Evolutionary conservation across 768 basidiomycete genomes (phyloP).

Genomic region (Pulveroboletus sp.): DNA sequence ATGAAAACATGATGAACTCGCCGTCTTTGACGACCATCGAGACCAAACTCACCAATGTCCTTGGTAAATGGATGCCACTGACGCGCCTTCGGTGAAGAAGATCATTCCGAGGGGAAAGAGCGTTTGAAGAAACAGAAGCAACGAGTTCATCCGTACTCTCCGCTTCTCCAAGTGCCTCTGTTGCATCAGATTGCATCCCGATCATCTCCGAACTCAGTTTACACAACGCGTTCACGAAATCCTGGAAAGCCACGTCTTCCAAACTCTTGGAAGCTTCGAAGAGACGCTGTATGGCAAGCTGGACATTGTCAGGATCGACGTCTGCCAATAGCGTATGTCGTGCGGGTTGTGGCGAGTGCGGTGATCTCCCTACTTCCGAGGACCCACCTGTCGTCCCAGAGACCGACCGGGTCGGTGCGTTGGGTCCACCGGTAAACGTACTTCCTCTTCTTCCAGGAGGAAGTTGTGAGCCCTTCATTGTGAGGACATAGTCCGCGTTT

Average conservation of each 20-base stretch:
- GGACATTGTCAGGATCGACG: constrained; percentile 70
- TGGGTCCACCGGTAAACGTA: constrained; percentile 30
- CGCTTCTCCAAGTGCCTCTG: constrained; percentile 22
- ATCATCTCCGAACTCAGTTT: constrained; percentile 91
- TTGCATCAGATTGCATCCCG: constrained; percentile 64
- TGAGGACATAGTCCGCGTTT: constrained; percentile 90
- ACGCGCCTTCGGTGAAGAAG: constrained; percentile 61
- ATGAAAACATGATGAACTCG: constrained; percentile 1
- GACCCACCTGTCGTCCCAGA: constrained; percentile 27
- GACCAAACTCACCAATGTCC: constrained; percentile 56
- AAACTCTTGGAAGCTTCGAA: constrained; percentile 84
- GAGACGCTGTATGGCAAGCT: constrained; percentile 68
- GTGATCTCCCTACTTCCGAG: constrained; percentile 16
- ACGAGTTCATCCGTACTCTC: constrained; percentile 33
- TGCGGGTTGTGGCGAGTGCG: constrained; percentile 20
- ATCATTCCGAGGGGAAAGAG: constrained; percentile 39
- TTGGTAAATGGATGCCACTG: constrained; percentile 84
- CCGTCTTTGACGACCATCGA: neutral
- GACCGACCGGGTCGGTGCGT: constrained; percentile 35
- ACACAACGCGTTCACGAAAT: constrained; percentile 76
- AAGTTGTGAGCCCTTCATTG: constrained; percentile 46
- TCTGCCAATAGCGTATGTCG: constrained; percentile 67
- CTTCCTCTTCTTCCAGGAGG: constrained; percentile 31
- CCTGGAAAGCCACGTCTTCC: constrained; percentile 75
- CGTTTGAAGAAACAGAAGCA: constrained; percentile 30